Conservation (phyloP, 2,329 filamentous ascomycete species). For the Curvularia lunata region DNA sequence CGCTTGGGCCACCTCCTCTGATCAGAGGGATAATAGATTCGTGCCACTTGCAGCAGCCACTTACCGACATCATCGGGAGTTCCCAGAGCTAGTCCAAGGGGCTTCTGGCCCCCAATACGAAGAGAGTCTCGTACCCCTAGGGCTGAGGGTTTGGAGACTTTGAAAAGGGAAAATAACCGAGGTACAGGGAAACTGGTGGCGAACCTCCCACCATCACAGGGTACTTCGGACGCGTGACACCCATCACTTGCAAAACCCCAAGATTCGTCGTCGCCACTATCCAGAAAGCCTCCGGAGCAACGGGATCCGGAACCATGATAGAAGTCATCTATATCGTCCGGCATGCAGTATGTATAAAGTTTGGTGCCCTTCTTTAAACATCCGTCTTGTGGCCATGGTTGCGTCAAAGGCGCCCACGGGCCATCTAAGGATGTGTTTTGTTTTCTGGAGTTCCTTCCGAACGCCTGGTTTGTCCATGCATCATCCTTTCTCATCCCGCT, state of each 20-base stretch:
- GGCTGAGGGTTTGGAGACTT: slow-evolving; percentile 2
- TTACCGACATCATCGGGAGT: background rate
- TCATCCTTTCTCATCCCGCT: slow-evolving; percentile 6
- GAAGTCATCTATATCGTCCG: slow-evolving; percentile 58
- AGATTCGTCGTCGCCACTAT: background rate
- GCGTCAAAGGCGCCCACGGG: slow-evolving; percentile 17
- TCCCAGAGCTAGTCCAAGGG: background rate
- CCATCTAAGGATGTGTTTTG: slow-evolving; percentile 16
- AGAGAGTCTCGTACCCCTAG: background rate
- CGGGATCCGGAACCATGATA: slow-evolving; percentile 40
- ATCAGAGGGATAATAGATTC: background rate
- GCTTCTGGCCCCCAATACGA: background rate
- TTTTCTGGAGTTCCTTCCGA: slow-evolving; percentile 6
- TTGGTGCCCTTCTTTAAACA: slow-evolving; percentile 10
- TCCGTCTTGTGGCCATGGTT: slow-evolving; percentile 4
- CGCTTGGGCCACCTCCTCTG: background rate
- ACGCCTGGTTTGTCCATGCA: slow-evolving; percentile 17
- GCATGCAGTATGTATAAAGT: slow-evolving; percentile 56
- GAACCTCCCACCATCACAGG: slow-evolving; percentile 5
- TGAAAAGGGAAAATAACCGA: slow-evolving; percentile 18
- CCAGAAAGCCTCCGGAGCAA: slow-evolving; percentile 6
- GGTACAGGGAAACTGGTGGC: slow-evolving; percentile 8
- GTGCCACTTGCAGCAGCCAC: background rate
- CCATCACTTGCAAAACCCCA: slow-evolving; percentile 15
- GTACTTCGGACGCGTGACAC: slow-evolving; percentile 16